Evolutionary conservation across 768 basidiomycete species (phyloP), one percentile per base, ranked within the genome.

Genomic region (Hypsizygus marmoreus): DNA sequence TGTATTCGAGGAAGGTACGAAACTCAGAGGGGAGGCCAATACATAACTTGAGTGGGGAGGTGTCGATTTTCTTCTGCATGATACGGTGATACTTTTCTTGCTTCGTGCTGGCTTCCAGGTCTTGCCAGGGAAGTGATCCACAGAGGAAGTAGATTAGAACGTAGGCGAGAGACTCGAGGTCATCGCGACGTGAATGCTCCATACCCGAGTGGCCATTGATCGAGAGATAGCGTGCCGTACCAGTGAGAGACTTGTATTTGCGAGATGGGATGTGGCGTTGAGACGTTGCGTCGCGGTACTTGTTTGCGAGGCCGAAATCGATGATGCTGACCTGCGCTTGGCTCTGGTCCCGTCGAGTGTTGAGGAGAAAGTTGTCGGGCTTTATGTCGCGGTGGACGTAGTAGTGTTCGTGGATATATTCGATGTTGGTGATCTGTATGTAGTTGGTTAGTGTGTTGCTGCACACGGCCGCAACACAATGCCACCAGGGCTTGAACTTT

Each of bases 71-170:
- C 36, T 20, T 16, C 12, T 34, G 20, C 41, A 43, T 25, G 42
- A 50, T 45, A 10, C n/a, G 32, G 12, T n/a, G 31, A 16, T 37
- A 29, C 23, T 43, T 49, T 34, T 38, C 22, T 19, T 30, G 41
- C 31, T 35, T 32, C 30, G 38, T 30, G 19, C 14, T 6, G 12
- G 31, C 23, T 32, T 48, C 24, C 1, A 28, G 28, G 8, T 25
- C 30, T 28, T 49, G 47, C 88, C 88, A 90, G 22, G 88, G 88
- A 40, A 90, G 77, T 40, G 82, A 80, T 34, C 88, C 88, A 51
- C 85, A 81, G 50, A 90, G 81, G 79, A 90, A 90, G 73, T 90
- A 90, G 85, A 91, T 90, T 52, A 91, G 78, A n/a, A 90, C 84
- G 63, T 91, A 90, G 43, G 86, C 88, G 38, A 91, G 79, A 6